Conservation (phyloP, 106 monocot genomes). For the Cymbidium sinense region DNA sequence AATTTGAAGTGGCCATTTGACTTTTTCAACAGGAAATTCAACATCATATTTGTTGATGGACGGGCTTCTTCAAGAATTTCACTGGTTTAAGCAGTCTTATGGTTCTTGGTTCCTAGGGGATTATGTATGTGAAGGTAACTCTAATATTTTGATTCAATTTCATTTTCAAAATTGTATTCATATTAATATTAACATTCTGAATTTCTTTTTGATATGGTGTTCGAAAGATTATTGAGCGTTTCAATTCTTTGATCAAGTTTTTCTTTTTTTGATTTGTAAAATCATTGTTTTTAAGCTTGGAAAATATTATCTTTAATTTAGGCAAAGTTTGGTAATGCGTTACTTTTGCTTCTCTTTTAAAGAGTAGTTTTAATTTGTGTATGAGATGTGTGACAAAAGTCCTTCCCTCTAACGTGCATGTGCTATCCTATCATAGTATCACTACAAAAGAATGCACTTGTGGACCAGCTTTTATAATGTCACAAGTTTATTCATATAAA, state of each 20-base stretch:
- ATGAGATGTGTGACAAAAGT: too few species aligned
- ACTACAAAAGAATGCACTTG: too few species aligned
- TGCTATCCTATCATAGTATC: too few species aligned
- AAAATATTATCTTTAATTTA: neutral
- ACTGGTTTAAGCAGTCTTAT: conserved; percentile 94
- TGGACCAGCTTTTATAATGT: too few species aligned
- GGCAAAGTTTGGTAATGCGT: neutral
- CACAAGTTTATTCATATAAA: too few species aligned
- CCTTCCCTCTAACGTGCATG: too few species aligned
- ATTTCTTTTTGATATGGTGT: neutral
- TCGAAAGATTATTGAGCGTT: neutral
- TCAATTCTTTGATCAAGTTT: neutral
- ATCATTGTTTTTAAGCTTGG: neutral
- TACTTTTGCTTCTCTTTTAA: too few species aligned
- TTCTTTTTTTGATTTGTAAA: neutral
- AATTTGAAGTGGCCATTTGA: neutral
- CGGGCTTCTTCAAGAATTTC: conserved; percentile 59
- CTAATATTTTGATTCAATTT: neutral
- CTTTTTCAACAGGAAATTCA: conserved; percentile 37
- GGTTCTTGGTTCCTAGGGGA: conserved; percentile 95
- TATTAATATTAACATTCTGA: neutral
- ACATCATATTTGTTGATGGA: conserved; percentile 44
- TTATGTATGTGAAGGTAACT: conserved; percentile 80
- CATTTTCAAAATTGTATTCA: neutral
- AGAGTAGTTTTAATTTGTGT: too few species aligned